Evolutionary conservation across 768 basidiomycete genomes (phyloP).

Genomic region (Macrolepiota fuliginosa): DNA sequence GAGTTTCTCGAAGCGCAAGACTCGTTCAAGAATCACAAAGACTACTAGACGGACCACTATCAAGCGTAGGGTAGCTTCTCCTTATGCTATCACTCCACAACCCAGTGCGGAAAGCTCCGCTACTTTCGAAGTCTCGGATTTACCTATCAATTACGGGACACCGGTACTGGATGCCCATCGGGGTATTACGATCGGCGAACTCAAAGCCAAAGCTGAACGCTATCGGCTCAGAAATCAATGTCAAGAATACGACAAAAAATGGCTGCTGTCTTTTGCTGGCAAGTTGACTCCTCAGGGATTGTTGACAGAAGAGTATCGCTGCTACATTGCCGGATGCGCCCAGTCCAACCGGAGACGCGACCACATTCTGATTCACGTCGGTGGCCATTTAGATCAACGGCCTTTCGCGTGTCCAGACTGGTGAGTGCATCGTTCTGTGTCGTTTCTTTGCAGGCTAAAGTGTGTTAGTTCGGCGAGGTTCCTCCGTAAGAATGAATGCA

Average conservation of each 20-base stretch:
- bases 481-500: slow-evolving; percentile 75
- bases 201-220: slow-evolving; percentile 52
- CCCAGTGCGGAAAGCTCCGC: slow-evolving; percentile 10
- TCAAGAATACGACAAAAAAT: slow-evolving; percentile 58
- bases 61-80: slow-evolving; percentile 21
- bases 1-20: background rate
- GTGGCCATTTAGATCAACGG: slow-evolving; percentile 68
- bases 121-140: background rate
- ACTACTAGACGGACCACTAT: background rate
- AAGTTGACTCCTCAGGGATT: slow-evolving; percentile 58
- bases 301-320: slow-evolving; percentile 58
- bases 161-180: slow-evolving; percentile 65
- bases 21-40: background rate
- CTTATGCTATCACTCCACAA: slow-evolving; percentile 9
- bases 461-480: slow-evolving; percentile 55
- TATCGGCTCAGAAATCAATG: slow-evolving; percentile 55
- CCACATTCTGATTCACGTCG: slow-evolving; percentile 73
- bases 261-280: slow-evolving; percentile 68
- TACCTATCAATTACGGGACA: slow-evolving; percentile 37
- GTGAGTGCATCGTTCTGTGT: slow-evolving; percentile 34
- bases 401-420: slow-evolving; percentile 65
- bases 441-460: background rate
- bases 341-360: slow-evolving; percentile 73
- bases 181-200: slow-evolving; percentile 53
- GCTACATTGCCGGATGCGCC: slow-evolving; percentile 63